These are phyloP conservation scores for Podospora didyma DNA, from an alignment of 495 filamentous ascomycete species.

Conservation along the genomic window DNA sequence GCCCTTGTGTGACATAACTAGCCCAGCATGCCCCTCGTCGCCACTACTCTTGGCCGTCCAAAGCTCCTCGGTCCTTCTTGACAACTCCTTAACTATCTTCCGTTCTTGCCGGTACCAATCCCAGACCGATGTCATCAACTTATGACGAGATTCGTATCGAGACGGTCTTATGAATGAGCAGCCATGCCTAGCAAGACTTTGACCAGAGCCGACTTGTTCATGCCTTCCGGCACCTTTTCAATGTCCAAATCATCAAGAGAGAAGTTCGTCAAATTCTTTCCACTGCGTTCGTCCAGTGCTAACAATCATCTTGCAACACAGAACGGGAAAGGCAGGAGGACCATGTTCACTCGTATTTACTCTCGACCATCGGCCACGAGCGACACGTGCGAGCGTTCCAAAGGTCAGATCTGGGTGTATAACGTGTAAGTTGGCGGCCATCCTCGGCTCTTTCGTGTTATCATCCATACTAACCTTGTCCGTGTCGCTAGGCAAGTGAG, in stretches of 20 bases:
- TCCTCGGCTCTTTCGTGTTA: not conserved
- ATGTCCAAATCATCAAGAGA: not conserved
- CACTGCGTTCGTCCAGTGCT: not conserved
- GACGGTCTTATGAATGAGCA: no score
- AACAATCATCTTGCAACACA: not conserved
- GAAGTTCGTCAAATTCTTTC: not conserved
- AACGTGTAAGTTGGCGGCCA: constrained; percentile 39
- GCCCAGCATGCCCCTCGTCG: no score
- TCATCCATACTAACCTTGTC: not conserved
- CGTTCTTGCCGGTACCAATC: no score
- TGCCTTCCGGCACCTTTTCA: no score
- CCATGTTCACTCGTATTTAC: constrained; percentile 20
- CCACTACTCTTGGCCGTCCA: no score
- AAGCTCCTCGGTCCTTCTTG: no score
- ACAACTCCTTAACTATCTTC: no score
- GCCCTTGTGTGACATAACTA: no score
- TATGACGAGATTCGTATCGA: no score
- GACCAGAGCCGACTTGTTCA: no score
- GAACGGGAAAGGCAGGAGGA: constrained; percentile 1
- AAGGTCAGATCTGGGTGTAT: constrained; percentile 45
- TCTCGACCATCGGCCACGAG: constrained; percentile 20
- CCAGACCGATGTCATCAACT: no score
- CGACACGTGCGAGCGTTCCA: constrained; percentile 24
- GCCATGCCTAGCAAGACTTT: no score
- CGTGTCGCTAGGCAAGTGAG: constrained; percentile 21